phyloP scores from a whole-genome alignment of 345 rosid genomes.

The Citrus sp. region DNA sequence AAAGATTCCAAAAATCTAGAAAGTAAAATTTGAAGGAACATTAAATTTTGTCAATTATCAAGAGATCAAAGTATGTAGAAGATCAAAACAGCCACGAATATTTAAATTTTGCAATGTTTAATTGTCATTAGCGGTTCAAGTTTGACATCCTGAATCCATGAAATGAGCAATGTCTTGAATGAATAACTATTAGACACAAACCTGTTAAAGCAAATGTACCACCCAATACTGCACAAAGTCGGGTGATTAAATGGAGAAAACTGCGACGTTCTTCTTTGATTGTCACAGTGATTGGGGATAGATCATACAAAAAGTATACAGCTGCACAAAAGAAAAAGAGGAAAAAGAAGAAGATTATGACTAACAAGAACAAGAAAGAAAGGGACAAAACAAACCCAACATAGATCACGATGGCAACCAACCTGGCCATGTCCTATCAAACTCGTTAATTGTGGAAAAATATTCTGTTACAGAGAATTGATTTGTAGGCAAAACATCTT shows the following conservation, averaged over 20 bases:
- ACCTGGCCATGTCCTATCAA: constrained; percentile 95
- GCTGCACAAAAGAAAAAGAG: constrained; percentile 39
- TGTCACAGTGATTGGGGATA: constrained; percentile 95
- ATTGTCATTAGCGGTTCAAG: not conserved
- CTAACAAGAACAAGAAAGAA: constrained; percentile 8
- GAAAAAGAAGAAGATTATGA: not conserved
- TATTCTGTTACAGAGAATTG: constrained; percentile 96
- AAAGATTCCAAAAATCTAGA: not conserved
- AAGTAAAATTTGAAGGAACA: not conserved
- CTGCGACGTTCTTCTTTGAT: constrained; percentile 90
- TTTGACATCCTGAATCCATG: not conserved
- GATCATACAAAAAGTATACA: constrained; percentile 93
- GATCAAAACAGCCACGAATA: not conserved
- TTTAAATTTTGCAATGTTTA: not conserved
- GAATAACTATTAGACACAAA: constrained; percentile 24
- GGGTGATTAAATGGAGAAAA: constrained; percentile 90
- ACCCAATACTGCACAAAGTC: constrained; percentile 98
- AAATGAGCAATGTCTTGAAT: not conserved
- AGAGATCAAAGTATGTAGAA: not conserved
- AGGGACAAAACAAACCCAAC: not conserved
- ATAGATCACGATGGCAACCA: constrained; percentile 17
- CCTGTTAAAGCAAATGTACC: constrained; percentile 99
- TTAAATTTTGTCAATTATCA: not conserved
- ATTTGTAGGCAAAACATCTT: constrained; percentile 82
- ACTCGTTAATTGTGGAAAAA: constrained; percentile 70